Evolutionary conservation across 345 rosid species (phyloP).

Genomic region (Bretschneidera sinensis): DNA sequence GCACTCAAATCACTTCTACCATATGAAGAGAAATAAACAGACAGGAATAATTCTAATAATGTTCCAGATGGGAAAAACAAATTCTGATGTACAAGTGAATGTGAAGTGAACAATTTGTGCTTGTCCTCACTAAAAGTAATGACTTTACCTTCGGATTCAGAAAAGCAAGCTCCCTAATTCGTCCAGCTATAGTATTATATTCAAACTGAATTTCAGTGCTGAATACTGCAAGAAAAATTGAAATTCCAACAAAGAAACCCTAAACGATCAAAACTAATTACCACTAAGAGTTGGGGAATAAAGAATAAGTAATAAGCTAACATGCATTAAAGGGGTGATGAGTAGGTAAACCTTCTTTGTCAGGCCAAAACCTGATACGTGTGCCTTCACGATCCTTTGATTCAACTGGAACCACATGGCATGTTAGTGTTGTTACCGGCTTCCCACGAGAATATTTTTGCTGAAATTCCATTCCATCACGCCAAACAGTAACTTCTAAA

Average conservation of each 20-base stretch:
- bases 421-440: slow-evolving; percentile 53
- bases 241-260: slow-evolving; percentile 8
- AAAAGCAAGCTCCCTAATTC: slow-evolving; percentile 96
- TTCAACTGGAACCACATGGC: slow-evolving; percentile 52
- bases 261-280: slow-evolving; percentile 12
- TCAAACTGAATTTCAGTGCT: slow-evolving; percentile 86
- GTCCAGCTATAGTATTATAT: slow-evolving; percentile 74
- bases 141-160: slow-evolving; percentile 76
- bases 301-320: neutral
- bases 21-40: neutral
- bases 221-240: slow-evolving; percentile 51
- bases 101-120: slow-evolving; percentile 9
- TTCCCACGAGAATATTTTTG: slow-evolving; percentile 93
- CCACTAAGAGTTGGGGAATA: slow-evolving; percentile 2
- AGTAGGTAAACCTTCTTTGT: slow-evolving; percentile 65
- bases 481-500: slow-evolving; percentile 86
- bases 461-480: slow-evolving; percentile 70
- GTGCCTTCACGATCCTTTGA: slow-evolving; percentile 65
- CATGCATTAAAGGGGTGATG: slow-evolving; percentile 5
- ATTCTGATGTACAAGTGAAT: neutral
- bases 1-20: neutral
- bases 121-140: slow-evolving; percentile 4
- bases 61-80: neutral
- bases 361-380: slow-evolving; percentile 90
- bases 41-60: neutral